A percentile compares a stretch with the other conserved stretches of the same genome.
These are phyloP conservation scores for Xanthoconium stramineum DNA, from an alignment of 768 basidiomycete species.

Conservation along the genomic window DNA sequence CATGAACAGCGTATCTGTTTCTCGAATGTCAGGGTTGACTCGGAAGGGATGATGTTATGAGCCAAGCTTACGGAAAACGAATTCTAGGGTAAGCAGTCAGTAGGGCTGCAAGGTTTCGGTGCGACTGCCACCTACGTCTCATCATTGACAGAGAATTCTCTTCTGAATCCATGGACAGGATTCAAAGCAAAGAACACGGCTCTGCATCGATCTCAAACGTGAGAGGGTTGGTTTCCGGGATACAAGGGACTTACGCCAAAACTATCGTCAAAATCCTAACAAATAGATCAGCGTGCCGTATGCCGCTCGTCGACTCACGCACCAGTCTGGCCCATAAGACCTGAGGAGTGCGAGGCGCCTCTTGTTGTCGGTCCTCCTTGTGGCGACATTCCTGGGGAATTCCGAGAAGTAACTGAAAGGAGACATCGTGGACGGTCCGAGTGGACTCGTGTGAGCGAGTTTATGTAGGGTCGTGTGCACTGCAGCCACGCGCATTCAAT, in stretches of 20 bases:
- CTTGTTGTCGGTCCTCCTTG: conserved; percentile 22
- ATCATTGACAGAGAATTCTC: conserved; percentile 77
- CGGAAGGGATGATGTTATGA: background rate
- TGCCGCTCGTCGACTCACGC: conserved; percentile 17
- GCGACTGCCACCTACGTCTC: conserved; percentile 47
- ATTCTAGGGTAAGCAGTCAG: conserved; percentile 16
- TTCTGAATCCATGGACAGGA: conserved; percentile 65
- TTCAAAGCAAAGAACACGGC: conserved; percentile 61
- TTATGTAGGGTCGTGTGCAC: too few species aligned
- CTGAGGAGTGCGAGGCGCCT: conserved; percentile 43
- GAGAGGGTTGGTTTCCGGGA: background rate
- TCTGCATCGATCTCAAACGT: conserved; percentile 32
- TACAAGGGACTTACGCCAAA: conserved; percentile 49
- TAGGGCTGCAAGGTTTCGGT: conserved; percentile 7
- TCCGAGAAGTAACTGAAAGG: conserved; percentile 6
- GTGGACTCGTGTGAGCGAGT: background rate
- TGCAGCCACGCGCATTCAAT: too few species aligned
- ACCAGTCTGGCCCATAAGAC: conserved; percentile 81
- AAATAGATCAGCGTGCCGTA: background rate
- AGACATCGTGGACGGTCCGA: conserved; percentile 12
- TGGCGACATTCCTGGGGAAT: conserved; percentile 4
- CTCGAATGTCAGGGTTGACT: conserved; percentile 3
- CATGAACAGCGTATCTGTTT: conserved; percentile 62
- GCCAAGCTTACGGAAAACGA: conserved; percentile 21
- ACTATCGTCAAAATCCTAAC: conserved; percentile 64